Percentiles rank a stretch among this genome's conserved stretches.
Conservation (phyloP, 306 rosid species). For the Luffa aegyptiaca region DNA sequence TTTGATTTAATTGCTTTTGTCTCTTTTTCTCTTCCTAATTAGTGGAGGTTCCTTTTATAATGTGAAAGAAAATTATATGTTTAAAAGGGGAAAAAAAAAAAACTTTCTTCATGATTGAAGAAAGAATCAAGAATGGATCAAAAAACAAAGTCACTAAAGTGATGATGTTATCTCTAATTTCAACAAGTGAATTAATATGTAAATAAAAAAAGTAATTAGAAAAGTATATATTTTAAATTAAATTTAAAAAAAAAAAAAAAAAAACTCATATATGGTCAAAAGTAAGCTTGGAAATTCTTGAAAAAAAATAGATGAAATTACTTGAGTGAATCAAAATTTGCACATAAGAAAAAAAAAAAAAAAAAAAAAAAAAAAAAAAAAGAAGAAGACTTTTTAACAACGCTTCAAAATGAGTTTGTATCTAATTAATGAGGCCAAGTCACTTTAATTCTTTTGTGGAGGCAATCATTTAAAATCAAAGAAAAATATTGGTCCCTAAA, state of each 20-base stretch:
- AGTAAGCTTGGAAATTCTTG: not conserved
- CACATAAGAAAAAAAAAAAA: not conserved
- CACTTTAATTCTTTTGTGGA: not conserved
- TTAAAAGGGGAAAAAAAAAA: no score
- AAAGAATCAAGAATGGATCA: no score
- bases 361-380: not conserved
- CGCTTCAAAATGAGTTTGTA: not conserved
- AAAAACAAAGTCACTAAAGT: not conserved
- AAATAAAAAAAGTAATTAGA: not conserved
- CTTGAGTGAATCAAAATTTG: not conserved
- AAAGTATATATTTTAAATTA: no score
- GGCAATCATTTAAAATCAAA: constrained; percentile 3
- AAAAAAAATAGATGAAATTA: not conserved
- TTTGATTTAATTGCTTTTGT: no score
- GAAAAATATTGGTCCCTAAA: not conserved
- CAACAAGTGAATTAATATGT: not conserved
- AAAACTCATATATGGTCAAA: not conserved
- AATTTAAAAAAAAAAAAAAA: not conserved
- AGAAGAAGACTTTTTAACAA: not conserved
- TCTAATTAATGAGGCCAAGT: not conserved
- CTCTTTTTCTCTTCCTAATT: no score
- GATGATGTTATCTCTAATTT: not conserved
- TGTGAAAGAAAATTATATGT: no score
- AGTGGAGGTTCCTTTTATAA: no score
- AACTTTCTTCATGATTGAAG: no score